Conservation (phyloP, 306 rosid genomes). For the Glycine soja region DNA sequence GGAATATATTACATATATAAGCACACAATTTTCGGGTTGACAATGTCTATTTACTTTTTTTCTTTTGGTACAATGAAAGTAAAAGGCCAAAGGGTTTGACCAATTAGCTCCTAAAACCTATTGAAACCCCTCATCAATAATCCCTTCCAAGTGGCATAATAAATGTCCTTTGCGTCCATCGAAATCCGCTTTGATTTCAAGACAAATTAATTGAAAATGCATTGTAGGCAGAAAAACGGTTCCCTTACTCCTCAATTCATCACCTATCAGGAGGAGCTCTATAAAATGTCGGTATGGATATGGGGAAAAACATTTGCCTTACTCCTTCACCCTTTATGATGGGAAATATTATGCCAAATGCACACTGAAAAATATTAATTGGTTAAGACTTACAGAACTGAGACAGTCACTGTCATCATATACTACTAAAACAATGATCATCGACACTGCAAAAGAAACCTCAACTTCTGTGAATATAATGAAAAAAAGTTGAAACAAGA, state of each 20-base stretch:
- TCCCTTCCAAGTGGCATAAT: background rate
- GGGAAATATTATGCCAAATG: slow-evolving; percentile 61
- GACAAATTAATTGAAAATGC: background rate
- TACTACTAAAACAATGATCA: too few species aligned
- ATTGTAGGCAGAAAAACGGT: background rate
- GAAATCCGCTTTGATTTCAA: background rate
- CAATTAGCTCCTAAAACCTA: background rate
- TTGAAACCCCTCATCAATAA: background rate
- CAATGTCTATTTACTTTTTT: background rate
- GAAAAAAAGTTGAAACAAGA: background rate
- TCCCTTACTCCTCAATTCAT: background rate
- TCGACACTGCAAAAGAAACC: background rate
- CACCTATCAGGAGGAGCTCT: slow-evolving; percentile 41
- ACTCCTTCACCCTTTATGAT: slow-evolving; percentile 68
- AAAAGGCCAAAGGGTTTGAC: background rate
- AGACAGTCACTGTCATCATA: too few species aligned
- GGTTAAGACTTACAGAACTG: slow-evolving; percentile 5
- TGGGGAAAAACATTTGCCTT: slow-evolving; percentile 57
- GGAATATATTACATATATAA: background rate
- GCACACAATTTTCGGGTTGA: background rate
- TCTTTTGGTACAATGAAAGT: background rate
- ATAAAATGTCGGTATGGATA: slow-evolving; percentile 49
- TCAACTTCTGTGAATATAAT: background rate
- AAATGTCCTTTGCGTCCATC: background rate
- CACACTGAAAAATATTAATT: slow-evolving; percentile 49